Conservation (phyloP, 2,329 filamentous ascomycete genomes). For the Alternaria brassicicola region DNA sequence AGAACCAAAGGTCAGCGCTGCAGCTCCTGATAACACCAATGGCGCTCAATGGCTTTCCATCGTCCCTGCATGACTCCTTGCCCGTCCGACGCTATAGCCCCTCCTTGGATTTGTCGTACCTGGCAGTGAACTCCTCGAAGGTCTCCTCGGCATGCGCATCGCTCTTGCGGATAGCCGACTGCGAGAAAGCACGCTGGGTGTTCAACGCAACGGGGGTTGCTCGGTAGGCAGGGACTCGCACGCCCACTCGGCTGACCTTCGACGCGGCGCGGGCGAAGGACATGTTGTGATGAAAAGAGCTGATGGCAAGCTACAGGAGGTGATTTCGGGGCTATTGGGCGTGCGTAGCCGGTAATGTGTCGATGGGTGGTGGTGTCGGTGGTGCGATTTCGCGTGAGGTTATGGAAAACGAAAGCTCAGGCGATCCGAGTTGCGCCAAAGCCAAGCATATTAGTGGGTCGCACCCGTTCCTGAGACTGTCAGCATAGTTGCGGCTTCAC, state of each 20-base stretch:
- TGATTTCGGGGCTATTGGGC: slow-evolving; percentile 24
- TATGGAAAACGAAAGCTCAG: slow-evolving; percentile 32
- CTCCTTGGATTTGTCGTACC: slow-evolving; percentile 64
- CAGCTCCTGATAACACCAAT: slow-evolving; percentile 27
- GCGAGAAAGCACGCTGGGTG: slow-evolving; percentile 56
- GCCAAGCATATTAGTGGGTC: slow-evolving; percentile 32
- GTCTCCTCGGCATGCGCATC: slow-evolving; percentile 87
- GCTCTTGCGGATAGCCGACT: slow-evolving; percentile 52
- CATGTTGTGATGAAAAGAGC: slow-evolving; percentile 43
- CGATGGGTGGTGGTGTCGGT: slow-evolving; percentile 34
- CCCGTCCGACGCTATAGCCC: slow-evolving; percentile 20
- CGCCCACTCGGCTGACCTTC: slow-evolving; percentile 43
- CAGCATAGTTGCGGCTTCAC: slow-evolving; percentile 5
- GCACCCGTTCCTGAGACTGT: slow-evolving; percentile 16
- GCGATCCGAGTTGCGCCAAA: slow-evolving; percentile 29
- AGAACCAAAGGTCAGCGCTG: slow-evolving; percentile 35
- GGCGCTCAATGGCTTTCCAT: slow-evolving; percentile 37
- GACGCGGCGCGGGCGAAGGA: slow-evolving; percentile 48
- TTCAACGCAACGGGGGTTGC: slow-evolving; percentile 42
- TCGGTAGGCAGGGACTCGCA: slow-evolving; percentile 45
- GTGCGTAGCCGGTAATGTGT: slow-evolving; percentile 30
- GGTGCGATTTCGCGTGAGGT: slow-evolving; percentile 31
- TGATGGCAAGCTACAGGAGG: slow-evolving; percentile 27
- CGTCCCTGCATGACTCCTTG: slow-evolving; percentile 20
- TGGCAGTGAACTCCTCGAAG: slow-evolving; percentile 97